Conservation (phyloP, 1,284 basidiomycete species). For the Fistulina hepatica region DNA sequence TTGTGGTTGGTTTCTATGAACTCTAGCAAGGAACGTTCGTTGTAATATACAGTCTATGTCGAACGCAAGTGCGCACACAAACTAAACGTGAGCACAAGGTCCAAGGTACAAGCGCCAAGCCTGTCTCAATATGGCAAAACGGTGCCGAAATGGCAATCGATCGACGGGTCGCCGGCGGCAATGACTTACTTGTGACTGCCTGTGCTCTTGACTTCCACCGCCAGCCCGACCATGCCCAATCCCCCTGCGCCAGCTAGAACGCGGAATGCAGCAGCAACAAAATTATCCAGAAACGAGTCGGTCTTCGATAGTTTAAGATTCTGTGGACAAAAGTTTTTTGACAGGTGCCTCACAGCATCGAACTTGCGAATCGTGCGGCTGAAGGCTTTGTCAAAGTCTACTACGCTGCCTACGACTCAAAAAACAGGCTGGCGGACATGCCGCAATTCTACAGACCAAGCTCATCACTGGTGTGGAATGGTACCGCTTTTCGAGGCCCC, state of each 20-base stretch:
- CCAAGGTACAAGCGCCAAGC: not conserved
- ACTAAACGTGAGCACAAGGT: not conserved
- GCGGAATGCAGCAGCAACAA: not conserved
- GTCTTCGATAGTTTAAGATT: slow-evolving; percentile 3
- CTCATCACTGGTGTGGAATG: slow-evolving; percentile 77
- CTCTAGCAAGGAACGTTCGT: too few relatives aligned
- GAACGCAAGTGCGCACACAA: too few relatives aligned
- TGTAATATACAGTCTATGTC: too few relatives aligned
- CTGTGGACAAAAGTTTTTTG: slow-evolving; percentile 1
- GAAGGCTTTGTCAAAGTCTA: slow-evolving; percentile 70
- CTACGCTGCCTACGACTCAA: slow-evolving; percentile 69
- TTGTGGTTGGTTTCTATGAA: too few relatives aligned
- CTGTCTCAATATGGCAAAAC: too few relatives aligned
- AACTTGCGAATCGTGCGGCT: slow-evolving; percentile 71
- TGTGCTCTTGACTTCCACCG: not conserved
- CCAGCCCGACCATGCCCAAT: not conserved
- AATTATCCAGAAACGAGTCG: slow-evolving; percentile 8
- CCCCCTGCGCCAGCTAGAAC: not conserved
- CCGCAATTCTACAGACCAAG: slow-evolving; percentile 67
- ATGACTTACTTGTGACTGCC: too few relatives aligned
- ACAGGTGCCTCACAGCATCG: slow-evolving; percentile 39
- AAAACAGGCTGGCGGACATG: slow-evolving; percentile 54
- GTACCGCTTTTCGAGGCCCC: slow-evolving; percentile 62
- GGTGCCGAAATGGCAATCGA: too few relatives aligned
- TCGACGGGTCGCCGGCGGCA: too few relatives aligned